These are phyloP conservation scores for Aurinia saxatilis DNA, from an alignment of 345 rosid genomes.

Conservation along the genomic window DNA sequence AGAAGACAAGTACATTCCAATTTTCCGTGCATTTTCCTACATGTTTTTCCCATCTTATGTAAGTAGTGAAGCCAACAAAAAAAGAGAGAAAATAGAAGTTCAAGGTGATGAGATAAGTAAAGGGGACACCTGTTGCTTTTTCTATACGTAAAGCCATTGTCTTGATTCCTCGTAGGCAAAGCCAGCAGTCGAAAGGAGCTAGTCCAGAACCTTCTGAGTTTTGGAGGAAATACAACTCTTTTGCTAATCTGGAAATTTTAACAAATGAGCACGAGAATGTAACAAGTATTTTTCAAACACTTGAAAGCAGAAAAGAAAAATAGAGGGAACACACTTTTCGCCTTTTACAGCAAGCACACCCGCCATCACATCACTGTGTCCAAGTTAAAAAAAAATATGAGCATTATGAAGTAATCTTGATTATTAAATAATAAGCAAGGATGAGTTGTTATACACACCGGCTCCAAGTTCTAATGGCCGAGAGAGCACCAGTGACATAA, in stretches of 20 bases:
- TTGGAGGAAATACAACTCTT: slow-evolving; percentile 79
- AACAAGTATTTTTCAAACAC: neutral
- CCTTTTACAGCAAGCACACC: slow-evolving; percentile 95
- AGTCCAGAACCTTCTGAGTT: slow-evolving; percentile 94
- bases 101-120: too few relatives aligned
- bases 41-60: too few relatives aligned
- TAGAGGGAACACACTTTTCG: slow-evolving; percentile 50
- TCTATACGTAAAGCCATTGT: slow-evolving; percentile 91
- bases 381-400: too few relatives aligned
- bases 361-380: slow-evolving; percentile 96
- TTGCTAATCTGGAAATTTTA: slow-evolving; percentile 54
- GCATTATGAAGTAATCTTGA: too few relatives aligned
- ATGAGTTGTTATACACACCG: slow-evolving; percentile 36
- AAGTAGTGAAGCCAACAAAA: too few relatives aligned
- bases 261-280: neutral
- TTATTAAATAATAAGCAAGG: too few relatives aligned
- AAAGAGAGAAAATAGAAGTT: too few relatives aligned
- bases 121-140: slow-evolving; percentile 76
- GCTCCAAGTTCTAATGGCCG: slow-evolving; percentile 94
- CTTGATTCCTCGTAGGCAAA: slow-evolving; percentile 86
- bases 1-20: slow-evolving; percentile 71
- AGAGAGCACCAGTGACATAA: slow-evolving; percentile 86
- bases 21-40: slow-evolving; percentile 89
- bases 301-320: neutral
- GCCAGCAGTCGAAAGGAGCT: slow-evolving; percentile 97